Percentiles rank a stretch among this genome's conserved stretches.
Evolutionary conservation across 345 rosid species (phyloP).

Genomic region (Lepidium didymum): DNA sequence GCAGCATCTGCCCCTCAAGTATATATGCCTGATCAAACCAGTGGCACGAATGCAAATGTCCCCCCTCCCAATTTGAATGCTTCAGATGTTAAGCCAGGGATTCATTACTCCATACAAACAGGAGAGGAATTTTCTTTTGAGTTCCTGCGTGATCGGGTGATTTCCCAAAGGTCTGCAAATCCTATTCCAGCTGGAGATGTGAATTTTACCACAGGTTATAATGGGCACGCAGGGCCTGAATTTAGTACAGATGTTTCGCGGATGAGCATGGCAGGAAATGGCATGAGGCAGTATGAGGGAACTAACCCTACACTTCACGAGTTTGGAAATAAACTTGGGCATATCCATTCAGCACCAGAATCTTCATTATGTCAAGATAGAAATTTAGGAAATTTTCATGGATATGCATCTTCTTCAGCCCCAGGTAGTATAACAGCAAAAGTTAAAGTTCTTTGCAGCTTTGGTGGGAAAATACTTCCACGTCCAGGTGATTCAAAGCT

Average conservation of each 20-base stretch:
- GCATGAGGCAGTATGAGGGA: slow-evolving; percentile 42
- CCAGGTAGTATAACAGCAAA: slow-evolving; percentile 37
- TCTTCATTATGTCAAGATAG: slow-evolving; percentile 35
- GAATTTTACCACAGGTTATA: not conserved
- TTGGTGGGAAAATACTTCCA: slow-evolving; percentile 78
- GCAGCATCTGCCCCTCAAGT: slow-evolving; percentile 41
- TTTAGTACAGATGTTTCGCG: not conserved
- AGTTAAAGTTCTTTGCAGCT: slow-evolving; percentile 82
- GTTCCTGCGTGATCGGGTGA: slow-evolving; percentile 77
- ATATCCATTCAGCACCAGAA: slow-evolving; percentile 43
- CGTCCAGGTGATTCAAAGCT: slow-evolving; percentile 88
- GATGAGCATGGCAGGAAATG: slow-evolving; percentile 23
- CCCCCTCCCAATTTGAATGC: slow-evolving; percentile 38
- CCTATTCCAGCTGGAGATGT: slow-evolving; percentile 36
- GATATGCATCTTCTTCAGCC: slow-evolving; percentile 38
- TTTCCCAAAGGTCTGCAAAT: slow-evolving; percentile 43
- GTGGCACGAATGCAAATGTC: slow-evolving; percentile 26
- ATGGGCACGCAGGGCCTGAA: not conserved
- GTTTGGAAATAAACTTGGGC: slow-evolving; percentile 37
- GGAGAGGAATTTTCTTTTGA: slow-evolving; percentile 94
- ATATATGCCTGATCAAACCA: slow-evolving; percentile 31
- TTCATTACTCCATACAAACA: slow-evolving; percentile 70
- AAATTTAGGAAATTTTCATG: slow-evolving; percentile 29
- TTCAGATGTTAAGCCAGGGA: slow-evolving; percentile 64
- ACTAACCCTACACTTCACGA: slow-evolving; percentile 32